phyloP scores from a whole-genome alignment of 805 yeast species.

The Brettanomyces nanus region DNA sequence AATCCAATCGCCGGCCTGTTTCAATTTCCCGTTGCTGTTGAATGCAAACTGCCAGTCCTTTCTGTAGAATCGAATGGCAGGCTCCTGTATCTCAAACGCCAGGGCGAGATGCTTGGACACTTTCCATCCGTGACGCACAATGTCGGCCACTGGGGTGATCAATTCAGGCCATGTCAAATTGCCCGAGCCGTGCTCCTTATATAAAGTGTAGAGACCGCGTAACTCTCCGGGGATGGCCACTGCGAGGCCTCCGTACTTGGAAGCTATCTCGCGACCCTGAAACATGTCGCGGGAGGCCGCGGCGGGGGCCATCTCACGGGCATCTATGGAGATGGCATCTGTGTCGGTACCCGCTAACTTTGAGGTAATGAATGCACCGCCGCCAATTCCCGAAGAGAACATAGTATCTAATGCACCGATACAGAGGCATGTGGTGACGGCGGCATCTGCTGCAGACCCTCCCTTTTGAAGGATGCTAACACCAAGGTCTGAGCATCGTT shows the following conservation, averaged over 20 bases:
- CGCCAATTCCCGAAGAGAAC: constrained; percentile 91
- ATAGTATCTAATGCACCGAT: constrained; percentile 78
- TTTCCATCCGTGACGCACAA: constrained; percentile 59
- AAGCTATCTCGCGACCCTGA: constrained; percentile 31
- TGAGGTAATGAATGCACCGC: constrained; percentile 73
- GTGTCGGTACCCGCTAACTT: constrained; percentile 27
- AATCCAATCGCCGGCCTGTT: constrained; percentile 51
- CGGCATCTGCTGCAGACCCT: constrained; percentile 92
- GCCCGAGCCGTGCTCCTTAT: constrained; percentile 59
- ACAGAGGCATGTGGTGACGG: constrained; percentile 81
- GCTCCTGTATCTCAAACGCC: constrained; percentile 33
- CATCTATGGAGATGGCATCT: constrained; percentile 61
- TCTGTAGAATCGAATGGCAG: constrained; percentile 21
- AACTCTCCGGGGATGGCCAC: constrained; percentile 89
- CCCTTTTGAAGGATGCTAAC: constrained; percentile 41
- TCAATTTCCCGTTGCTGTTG: constrained; percentile 21
- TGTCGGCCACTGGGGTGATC: constrained; percentile 63
- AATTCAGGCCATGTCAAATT: constrained; percentile 63
- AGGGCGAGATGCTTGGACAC: constrained; percentile 36
- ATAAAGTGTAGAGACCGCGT: constrained; percentile 67
- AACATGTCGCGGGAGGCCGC: constrained; percentile 60
- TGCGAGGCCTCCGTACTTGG: constrained; percentile 81
- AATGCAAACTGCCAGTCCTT: constrained; percentile 53
- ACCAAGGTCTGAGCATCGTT: constrained; percentile 57
- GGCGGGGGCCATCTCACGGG: constrained; percentile 81